phyloP scores from a whole-genome alignment of 1,284 basidiomycete species.

The Melampsora occidentalis region DNA sequence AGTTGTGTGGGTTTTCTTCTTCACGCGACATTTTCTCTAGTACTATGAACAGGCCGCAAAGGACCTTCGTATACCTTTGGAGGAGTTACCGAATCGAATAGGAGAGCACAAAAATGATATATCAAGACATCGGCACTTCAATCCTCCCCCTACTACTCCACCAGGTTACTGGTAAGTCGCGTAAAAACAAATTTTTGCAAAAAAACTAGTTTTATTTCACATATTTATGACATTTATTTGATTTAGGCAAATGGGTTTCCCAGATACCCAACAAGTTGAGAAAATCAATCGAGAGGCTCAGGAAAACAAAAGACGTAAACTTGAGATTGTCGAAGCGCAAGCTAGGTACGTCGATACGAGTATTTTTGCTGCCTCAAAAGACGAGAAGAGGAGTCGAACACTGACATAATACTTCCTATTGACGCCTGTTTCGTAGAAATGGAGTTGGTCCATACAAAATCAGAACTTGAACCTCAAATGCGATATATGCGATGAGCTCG shows the following conservation, averaged over 20 bases:
- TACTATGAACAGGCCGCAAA: conserved; percentile 46
- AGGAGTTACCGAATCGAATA: neutral
- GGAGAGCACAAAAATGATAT: conserved; percentile 67
- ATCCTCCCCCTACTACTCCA: conserved; percentile 32
- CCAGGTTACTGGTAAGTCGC: conserved; percentile 30
- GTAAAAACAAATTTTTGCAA: neutral
- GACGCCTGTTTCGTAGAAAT: neutral
- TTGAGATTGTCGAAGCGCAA: conserved; percentile 61
- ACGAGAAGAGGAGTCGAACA: neutral
- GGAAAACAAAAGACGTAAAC: conserved; percentile 67
- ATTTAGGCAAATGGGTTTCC: conserved; percentile 72
- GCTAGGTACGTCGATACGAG: conserved; percentile 57
- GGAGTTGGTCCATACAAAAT: conserved; percentile 8
- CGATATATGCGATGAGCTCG: no score
- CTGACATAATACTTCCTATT: neutral
- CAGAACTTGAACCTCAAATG: neutral
- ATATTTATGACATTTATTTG: no score
- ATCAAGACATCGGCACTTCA: conserved; percentile 66
- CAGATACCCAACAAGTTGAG: conserved; percentile 72
- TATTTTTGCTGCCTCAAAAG: conserved; percentile 54
- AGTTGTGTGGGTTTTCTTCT: conserved; percentile 5
- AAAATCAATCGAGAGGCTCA: conserved; percentile 70
- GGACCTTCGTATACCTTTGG: conserved; percentile 40
- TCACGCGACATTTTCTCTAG: conserved; percentile 36
- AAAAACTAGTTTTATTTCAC: neutral